Evolutionary conservation across 2,329 filamentous ascomycete species (phyloP), one percentile per base, ranked within the genome.

Genomic region (Fusarium avenaceum): DNA sequence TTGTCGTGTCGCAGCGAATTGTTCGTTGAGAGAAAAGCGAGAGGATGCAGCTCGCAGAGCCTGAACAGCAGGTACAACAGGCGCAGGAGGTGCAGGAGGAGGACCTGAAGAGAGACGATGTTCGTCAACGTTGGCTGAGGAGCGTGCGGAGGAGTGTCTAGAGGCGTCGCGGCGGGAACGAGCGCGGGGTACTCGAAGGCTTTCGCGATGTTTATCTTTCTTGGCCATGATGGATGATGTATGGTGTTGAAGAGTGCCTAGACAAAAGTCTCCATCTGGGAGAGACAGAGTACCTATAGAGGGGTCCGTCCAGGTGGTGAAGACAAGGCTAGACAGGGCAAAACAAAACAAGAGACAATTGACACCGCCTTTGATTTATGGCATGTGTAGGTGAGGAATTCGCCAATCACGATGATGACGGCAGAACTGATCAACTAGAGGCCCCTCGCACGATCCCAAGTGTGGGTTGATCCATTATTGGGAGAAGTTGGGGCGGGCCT

Each of bases 21-120:
- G 82, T 44, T 84, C 81, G 45, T 78, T 80, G 46, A 85, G 76
- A 4, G 83, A 85, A 74, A 80, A 82, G 45, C 82, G 80, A 26
- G 82, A 84, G 14, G 76, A 76, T n/a, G 75, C 75, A 30, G 79
- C 76, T 28, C 79, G 77, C 43, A 80, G 70, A 19, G 65, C 63
- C 33, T 74, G 24, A 24, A 24, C 24, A 24, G 24, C 24, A 24
- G 24, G 24, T 24, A 24, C 24, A 24, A 7, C 24, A 24, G 24
- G 76, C n/a, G 48, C 62, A 28, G 62, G 26, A 19, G 63, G 43
- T 17, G 48, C 62, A 30, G 62, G 26, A 19, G 63, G 43, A 11
- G 69, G 56, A 3, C 44, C 49, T 22, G 72, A 66, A 20, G 70
- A 64, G 15, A 59, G 60, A 4, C 72, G 73, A 26, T 47, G 28